Percentiles rank a stretch among this genome's conserved stretches.
Evolutionary conservation across 306 rosid species (phyloP).

Genomic region (Ammopiptanthus mongolicus): DNA sequence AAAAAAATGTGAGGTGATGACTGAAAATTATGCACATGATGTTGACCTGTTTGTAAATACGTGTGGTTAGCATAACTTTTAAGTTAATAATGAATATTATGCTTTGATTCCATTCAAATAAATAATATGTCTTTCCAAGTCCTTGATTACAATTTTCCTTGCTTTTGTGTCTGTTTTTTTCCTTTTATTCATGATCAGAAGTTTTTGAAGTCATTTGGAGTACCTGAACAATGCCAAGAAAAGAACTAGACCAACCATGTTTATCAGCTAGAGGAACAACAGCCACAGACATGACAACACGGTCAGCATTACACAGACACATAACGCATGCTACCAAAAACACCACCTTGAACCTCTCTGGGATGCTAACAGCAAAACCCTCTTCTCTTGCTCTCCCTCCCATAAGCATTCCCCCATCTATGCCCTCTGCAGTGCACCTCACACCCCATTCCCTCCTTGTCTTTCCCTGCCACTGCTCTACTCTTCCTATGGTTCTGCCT

Average conservation of each 20-base stretch:
- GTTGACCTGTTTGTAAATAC: too few relatives aligned
- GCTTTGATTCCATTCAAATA: neutral
- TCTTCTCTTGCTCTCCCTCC: slow-evolving; percentile 32
- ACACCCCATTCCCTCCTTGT: slow-evolving; percentile 17
- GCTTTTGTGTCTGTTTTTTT: neutral
- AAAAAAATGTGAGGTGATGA: neutral
- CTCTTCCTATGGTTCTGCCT: neutral
- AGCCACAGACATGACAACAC: slow-evolving; percentile 97
- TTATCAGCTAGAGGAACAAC: slow-evolving; percentile 78
- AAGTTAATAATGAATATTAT: neutral
- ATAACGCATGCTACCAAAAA: slow-evolving; percentile 67
- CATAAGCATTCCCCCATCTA: slow-evolving; percentile 51
- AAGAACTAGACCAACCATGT: slow-evolving; percentile 79
- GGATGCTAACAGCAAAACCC: slow-evolving; percentile 18
- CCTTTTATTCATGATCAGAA: neutral
- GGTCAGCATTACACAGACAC: slow-evolving; percentile 88
- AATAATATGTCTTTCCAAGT: neutral
- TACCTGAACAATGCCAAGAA: slow-evolving; percentile 93
- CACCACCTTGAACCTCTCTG: slow-evolving; percentile 86
- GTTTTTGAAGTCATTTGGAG: neutral
- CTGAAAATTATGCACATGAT: too few relatives aligned
- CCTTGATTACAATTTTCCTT: neutral
- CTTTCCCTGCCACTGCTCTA: slow-evolving; percentile 16
- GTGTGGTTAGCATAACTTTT: neutral
- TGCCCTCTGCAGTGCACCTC: slow-evolving; percentile 61